Conservation (phyloP, 164 flowering plant species). For the Warburgia ugandensis region DNA sequence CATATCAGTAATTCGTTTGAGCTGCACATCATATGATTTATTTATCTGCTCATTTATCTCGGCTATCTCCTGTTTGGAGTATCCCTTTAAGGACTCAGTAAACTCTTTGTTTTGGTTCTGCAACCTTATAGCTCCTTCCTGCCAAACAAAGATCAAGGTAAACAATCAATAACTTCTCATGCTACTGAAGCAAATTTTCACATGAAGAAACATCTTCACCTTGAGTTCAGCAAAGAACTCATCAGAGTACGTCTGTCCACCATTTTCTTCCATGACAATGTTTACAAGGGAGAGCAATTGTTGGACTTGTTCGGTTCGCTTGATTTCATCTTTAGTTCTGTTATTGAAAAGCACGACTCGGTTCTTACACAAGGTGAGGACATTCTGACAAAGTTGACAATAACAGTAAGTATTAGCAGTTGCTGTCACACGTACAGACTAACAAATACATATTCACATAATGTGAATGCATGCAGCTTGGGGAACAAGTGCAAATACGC, state of each 20-base stretch:
- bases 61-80: conserved; percentile 39
- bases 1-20: conserved; percentile 66
- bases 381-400: conserved; percentile 32
- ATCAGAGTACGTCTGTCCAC: conserved; percentile 64
- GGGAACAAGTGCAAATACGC: no score
- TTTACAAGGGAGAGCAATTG: conserved; percentile 57
- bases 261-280: conserved; percentile 38
- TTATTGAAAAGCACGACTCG: conserved; percentile 65
- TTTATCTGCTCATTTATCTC: conserved; percentile 53
- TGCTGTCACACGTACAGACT: no score
- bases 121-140: conserved; percentile 57
- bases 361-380: conserved; percentile 46
- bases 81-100: conserved; percentile 44
- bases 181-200: no score
- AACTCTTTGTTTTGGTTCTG: conserved; percentile 44
- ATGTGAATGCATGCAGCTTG: no score
- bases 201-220: no score
- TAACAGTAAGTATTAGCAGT: background rate
- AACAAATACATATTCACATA: no score
- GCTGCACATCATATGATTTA: conserved; percentile 55
- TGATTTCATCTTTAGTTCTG: conserved; percentile 49
- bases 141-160: conserved; percentile 9
- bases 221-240: conserved; percentile 49
- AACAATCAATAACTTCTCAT: background rate
- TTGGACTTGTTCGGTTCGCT: conserved; percentile 43